Conservation (phyloP, 2,329 filamentous ascomycete species). For the Shiraia bambusicola region DNA sequence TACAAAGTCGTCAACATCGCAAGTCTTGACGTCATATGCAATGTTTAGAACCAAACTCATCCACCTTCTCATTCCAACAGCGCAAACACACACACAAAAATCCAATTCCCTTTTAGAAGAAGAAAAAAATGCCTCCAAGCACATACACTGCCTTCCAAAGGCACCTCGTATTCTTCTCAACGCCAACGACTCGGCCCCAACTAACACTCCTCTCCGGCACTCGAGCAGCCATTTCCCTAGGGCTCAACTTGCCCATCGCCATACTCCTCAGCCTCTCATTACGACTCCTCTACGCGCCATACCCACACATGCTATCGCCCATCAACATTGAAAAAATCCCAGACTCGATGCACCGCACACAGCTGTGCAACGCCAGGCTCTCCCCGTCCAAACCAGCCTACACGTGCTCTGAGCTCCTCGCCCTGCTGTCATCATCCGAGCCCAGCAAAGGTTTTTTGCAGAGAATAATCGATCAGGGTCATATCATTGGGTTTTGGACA, state of each 20-base stretch:
- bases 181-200: conserved; percentile 18
- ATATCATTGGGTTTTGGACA: conserved; percentile 24
- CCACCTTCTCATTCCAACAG: too few species aligned
- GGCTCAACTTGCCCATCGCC: conserved; percentile 25
- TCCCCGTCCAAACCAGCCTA: conserved; percentile 16
- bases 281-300: conserved; percentile 20
- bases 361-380: conserved; percentile 12
- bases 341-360: conserved; percentile 16
- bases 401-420: conserved; percentile 19
- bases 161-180: conserved; percentile 27
- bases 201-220: conserved; percentile 22
- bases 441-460: conserved; percentile 13
- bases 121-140: conserved; percentile 11
- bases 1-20: too few species aligned
- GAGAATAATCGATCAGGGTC: conserved; percentile 22
- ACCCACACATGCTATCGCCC: conserved; percentile 15
- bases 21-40: too few species aligned
- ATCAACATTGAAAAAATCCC: conserved; percentile 23
- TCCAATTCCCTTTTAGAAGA: too few species aligned
- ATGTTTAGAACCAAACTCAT: too few species aligned
- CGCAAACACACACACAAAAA: too few species aligned
- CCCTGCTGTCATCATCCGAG: conserved; percentile 7
- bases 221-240: conserved; percentile 18
- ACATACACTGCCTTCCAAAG: conserved; percentile 23
- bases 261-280: conserved; percentile 21